Conservation (phyloP, 768 basidiomycete species). For the Tricholoma bakamatsutake region DNA sequence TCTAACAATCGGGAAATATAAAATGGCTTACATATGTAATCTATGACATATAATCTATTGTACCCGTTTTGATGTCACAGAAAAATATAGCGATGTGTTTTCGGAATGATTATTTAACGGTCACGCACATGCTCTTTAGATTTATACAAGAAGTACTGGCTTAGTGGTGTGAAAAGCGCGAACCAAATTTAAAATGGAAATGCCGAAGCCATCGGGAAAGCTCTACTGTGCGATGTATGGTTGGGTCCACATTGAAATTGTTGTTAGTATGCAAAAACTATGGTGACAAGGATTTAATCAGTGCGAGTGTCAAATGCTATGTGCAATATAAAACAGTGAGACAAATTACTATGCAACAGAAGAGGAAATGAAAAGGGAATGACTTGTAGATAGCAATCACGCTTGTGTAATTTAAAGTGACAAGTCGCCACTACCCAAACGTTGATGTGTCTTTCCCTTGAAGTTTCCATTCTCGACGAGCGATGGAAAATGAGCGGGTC, state of each 20-base stretch:
- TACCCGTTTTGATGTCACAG: no score
- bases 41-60: no score
- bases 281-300: constrained; percentile 10
- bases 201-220: background rate
- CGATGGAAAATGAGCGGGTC: constrained; percentile 15
- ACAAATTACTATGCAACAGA: constrained; percentile 12
- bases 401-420: constrained; percentile 3
- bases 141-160: no score
- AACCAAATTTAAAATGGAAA: background rate
- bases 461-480: constrained; percentile 45
- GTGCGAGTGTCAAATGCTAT: constrained; percentile 14
- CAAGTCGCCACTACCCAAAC: constrained; percentile 29
- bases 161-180: no score
- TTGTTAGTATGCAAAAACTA: constrained; percentile 27
- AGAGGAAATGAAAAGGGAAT: background rate
- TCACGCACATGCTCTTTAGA: no score
- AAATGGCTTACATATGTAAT: no score
- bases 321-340: constrained; percentile 10
- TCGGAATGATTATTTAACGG: no score
- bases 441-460: constrained; percentile 57
- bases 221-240: constrained; percentile 19
- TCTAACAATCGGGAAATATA: no score
- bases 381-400: background rate
- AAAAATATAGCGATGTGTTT: no score
- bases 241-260: constrained; percentile 18